Base-by-base conservation (phyloP, 352 stramenopile species). In the Pythium brachiatum region DNA sequence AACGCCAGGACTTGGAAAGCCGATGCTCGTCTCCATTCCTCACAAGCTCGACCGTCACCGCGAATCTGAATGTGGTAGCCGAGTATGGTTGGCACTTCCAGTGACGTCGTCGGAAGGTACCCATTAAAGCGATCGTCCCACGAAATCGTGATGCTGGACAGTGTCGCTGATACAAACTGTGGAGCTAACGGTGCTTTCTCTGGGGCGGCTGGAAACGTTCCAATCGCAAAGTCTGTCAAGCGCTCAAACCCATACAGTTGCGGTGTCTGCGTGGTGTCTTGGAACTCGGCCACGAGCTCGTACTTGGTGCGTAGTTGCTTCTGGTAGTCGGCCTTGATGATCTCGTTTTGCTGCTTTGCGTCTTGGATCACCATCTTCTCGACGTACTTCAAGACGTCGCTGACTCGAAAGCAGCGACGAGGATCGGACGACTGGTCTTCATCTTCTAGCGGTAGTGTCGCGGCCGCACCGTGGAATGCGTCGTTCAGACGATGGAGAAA, bases 401-500 rank as follows among this genome's bases (percentile, higher is more conserved):
- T 67, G 1, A 60, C 70, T 9, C 63, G 60, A n/a, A 89, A 53
- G 0, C 29, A 46, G 0, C 58, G 48, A 23, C 69, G 65, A 8
- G 41, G 39, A 34, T 61, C 57, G 7, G 68, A 47, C 29, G 58
- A 41, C 4, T 51, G n/a, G 34, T 73, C 57, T 11, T 79, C 66
- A 21, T 70, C 53, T 12, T 84, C 64, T 1, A 85, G 50, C 7
- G 59, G 46, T 20, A 59, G 34, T 23, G 20, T 41, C 7, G 69
- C 53, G 15, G 66, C 83, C 6, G 64, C 81, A 31, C 83, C 79
- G 29, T 75, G 78, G 67, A 90, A 92, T 0, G 76, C 83, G 55
- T 90, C 79, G 9, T 74, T 73, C 12, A 92, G 57, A 9, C 81
- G 76, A 46, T 81, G 68, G 3, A 90, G 53, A 53, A 92, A 90